Conservation (phyloP, 2,329 filamentous ascomycete genomes). For the Ascosphaera pollenicola region DNA sequence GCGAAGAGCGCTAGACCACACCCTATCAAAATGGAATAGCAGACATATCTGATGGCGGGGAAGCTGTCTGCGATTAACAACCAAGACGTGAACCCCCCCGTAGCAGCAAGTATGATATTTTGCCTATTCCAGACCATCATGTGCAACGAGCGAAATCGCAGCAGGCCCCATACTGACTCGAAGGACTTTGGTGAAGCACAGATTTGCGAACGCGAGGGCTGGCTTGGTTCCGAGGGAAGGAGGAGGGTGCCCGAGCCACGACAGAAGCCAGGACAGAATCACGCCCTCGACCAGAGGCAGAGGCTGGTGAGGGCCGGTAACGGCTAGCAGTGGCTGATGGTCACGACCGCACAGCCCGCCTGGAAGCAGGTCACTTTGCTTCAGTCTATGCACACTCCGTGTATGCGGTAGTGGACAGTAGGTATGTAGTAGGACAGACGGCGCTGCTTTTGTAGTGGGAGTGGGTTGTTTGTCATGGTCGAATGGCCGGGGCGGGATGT, state of each 20-base stretch:
- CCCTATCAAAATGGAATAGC: constrained; percentile 62
- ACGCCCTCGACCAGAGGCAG: too few relatives aligned
- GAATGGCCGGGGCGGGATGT: too few relatives aligned
- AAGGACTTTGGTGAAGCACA: constrained; percentile 1
- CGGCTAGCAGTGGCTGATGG: neutral
- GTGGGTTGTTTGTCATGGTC: too few relatives aligned
- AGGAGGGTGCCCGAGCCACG: neutral
- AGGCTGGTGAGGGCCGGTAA: too few relatives aligned
- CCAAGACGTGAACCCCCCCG: constrained; percentile 51
- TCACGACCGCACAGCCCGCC: neutral
- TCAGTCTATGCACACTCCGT: too few relatives aligned
- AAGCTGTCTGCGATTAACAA: constrained; percentile 65
- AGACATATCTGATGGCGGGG: constrained; percentile 61
- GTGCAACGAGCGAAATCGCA: constrained; percentile 15
- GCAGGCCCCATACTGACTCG: constrained; percentile 8
- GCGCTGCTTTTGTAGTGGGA: too few relatives aligned
- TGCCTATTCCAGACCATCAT: constrained; percentile 23
- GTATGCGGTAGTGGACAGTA: too few relatives aligned
- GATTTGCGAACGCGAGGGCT: constrained; percentile 6
- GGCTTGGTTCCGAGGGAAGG: constrained; percentile 4
- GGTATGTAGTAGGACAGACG: too few relatives aligned
- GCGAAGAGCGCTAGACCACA: constrained; percentile 30
- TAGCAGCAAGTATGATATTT: constrained; percentile 20
- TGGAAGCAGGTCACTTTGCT: too few relatives aligned
- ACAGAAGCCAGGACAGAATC: too few relatives aligned